Percentiles rank a stretch among this genome's conserved stretches.
Conservation (phyloP, 305 asterid species). For the Fraxinus dipetala region DNA sequence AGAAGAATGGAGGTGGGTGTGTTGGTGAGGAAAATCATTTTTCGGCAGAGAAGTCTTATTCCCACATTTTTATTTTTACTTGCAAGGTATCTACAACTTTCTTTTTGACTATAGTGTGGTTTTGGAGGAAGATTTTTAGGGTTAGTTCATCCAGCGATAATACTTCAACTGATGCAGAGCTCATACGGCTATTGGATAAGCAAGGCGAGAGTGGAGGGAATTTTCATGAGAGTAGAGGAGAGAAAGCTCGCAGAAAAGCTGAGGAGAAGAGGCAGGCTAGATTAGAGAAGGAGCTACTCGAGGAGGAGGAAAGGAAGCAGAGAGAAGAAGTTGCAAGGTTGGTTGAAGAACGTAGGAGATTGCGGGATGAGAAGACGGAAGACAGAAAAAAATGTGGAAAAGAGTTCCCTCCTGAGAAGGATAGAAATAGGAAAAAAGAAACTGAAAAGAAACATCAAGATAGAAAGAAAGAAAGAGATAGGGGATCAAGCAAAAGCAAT, state of each 20-base stretch:
- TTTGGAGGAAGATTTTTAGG: constrained; percentile 82
- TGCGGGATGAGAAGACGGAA: constrained; percentile 74
- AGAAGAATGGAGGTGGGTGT: constrained; percentile 48
- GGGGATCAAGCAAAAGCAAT: constrained; percentile 87
- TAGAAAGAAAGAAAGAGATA: constrained; percentile 72
- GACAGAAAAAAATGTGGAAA: constrained; percentile 72
- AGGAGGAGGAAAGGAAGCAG: constrained; percentile 97
- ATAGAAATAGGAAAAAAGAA: constrained; percentile 58
- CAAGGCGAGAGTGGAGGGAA: constrained; percentile 64
- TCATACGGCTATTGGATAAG: constrained; percentile 56
- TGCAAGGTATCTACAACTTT: constrained; percentile 53
- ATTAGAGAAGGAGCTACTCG: constrained; percentile 79
- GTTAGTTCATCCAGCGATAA: constrained; percentile 64
- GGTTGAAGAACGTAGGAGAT: constrained; percentile 86
- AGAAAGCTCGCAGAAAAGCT: neutral
- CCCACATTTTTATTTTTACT: constrained; percentile 54
- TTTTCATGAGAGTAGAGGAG: constrained; percentile 32
- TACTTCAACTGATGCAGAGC: constrained; percentile 54
- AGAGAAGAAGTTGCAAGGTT: constrained; percentile 29
- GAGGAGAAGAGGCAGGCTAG: constrained; percentile 46
- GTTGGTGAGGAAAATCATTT: constrained; percentile 57
- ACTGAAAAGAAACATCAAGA: constrained; percentile 74
- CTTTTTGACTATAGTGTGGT: constrained; percentile 59
- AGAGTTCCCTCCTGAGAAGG: constrained; percentile 57
- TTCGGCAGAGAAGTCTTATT: constrained; percentile 60